A percentile compares a stretch with the other conserved stretches of the same genome.
phyloP scores from a whole-genome alignment of 495 filamentous ascomycete species.

The Hapsidospora chrysogenum region DNA sequence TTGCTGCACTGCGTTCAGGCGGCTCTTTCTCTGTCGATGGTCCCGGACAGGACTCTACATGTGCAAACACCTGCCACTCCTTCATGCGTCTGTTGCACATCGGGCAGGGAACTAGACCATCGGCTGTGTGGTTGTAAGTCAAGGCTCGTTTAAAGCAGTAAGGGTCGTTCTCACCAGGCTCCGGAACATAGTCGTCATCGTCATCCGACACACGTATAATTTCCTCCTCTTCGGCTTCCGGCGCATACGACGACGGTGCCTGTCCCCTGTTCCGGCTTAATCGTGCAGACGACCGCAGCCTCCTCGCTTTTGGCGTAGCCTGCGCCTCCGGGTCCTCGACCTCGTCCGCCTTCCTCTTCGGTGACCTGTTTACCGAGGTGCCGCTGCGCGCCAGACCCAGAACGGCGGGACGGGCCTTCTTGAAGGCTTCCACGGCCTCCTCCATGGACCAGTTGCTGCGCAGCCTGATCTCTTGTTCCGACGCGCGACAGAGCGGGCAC shows the following conservation, averaged over 20 bases:
- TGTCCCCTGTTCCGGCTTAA: constrained; percentile 18
- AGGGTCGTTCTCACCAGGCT: constrained; percentile 11
- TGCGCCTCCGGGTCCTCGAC: constrained; percentile 10
- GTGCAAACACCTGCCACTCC: constrained; percentile 47
- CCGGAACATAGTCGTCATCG: constrained; percentile 13
- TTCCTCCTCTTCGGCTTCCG: constrained; percentile 12
- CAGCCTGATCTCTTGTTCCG: constrained; percentile 68
- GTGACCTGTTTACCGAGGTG: constrained; percentile 5
- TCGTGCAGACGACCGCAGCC: constrained; percentile 26
- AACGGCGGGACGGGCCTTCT: constrained; percentile 40
- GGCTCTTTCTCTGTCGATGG: constrained; percentile 16
- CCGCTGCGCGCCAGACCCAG: constrained; percentile 35
- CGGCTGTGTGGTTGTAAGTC: constrained; percentile 25
- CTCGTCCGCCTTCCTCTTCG: constrained; percentile 38
- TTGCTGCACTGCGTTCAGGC: too few species aligned
- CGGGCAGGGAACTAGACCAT: constrained; percentile 69
- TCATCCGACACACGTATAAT: constrained; percentile 6
- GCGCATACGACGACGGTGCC: constrained; percentile 15
- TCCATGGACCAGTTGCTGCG: constrained; percentile 69
- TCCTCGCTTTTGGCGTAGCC: constrained; percentile 17
- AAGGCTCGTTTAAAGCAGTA: background rate
- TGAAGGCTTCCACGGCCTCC: constrained; percentile 71
- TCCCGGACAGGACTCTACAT: constrained; percentile 51
- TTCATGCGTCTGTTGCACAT: constrained; percentile 69
- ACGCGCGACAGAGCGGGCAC: constrained; percentile 67